Evolutionary conservation across 495 filamentous ascomycete species (phyloP), one percentile per base, ranked within the genome.

Genomic region (Physcia stellaris): DNA sequence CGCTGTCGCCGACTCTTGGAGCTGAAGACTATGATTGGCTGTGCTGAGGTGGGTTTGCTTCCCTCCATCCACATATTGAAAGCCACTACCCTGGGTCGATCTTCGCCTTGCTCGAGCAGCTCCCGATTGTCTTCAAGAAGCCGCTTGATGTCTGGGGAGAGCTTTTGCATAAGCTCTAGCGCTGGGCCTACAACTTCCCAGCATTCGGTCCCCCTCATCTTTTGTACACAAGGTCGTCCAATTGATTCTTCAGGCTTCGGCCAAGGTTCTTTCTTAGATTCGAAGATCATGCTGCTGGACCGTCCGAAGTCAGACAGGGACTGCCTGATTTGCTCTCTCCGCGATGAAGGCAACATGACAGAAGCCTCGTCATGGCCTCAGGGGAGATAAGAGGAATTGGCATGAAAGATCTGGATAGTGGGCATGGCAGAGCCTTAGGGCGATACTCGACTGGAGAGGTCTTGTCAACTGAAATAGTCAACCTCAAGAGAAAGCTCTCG

Each of bases 11-110:
- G 3, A 16, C 24, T 39, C 18, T 23, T 39, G 15, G 37, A 39
- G 27, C 10, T 21, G 18, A 39, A 32, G 37, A 39, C 19, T 3
- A 39, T 32, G 7, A 28, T 39, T 4, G 37, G 26, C 9, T 28
- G 15, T 13, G 16, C 16, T 9, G n/a, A 21, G 10, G 20, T 20
- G 11, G 17, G 7, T 1, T 11, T 12, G 23, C 4, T 3, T 11
- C 37, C 37, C 18, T 6, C 22, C 26, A 39, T 39, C 24, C 26
- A 39, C 26, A 31, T 29, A 18, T 32, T 6, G 26, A 39, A 32
- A 21, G 37, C n/a, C 3, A 39, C 15, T n/a, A 12, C 18, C 16
- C 26, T 39, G 6, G 37, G 37, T n/a, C 31, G 28, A 10, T 24
- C 10, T 13, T 39, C 24, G 13, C 37, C 24, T 12, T 39, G 19